phyloP scores from a whole-genome alignment of 345 rosid species.

The Salix arbutifolia region DNA sequence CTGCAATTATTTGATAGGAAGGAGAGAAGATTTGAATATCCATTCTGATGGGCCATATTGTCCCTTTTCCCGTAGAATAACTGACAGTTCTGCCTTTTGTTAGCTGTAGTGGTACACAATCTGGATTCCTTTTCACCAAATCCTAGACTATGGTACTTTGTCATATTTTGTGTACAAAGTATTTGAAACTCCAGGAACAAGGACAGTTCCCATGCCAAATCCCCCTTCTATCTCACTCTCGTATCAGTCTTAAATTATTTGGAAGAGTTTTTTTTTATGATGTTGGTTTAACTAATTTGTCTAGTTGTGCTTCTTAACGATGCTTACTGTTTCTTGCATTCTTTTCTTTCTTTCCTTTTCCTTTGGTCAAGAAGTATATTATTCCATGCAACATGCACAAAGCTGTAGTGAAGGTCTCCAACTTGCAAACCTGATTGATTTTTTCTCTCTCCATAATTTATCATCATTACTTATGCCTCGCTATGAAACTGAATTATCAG shows the following conservation, averaged over 20 bases:
- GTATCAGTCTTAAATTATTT: background rate
- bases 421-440: no score
- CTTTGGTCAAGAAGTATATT: no score
- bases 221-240: background rate
- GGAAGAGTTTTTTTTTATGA: background rate
- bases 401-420: no score
- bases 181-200: background rate
- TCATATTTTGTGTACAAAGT: background rate
- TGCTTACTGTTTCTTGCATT: background rate
- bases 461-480: no score
- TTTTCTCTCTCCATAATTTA: no score
- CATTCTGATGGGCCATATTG: constrained; percentile 83
- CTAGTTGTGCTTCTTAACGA: background rate
- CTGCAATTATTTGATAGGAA: constrained; percentile 85
- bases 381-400: no score
- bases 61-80: constrained; percentile 70
- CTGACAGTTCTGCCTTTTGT: background rate
- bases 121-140: background rate
- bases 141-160: constrained; percentile 6
- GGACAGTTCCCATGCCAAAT: background rate
- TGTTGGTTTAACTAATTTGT: background rate
- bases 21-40: constrained; percentile 85
- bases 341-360: no score
- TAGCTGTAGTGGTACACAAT: background rate
- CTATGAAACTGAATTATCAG: no score